Evolutionary conservation across 305 asterid genomes (phyloP), one percentile per base, ranked within the genome.

Genomic region (Fraxinus platypoda): DNA sequence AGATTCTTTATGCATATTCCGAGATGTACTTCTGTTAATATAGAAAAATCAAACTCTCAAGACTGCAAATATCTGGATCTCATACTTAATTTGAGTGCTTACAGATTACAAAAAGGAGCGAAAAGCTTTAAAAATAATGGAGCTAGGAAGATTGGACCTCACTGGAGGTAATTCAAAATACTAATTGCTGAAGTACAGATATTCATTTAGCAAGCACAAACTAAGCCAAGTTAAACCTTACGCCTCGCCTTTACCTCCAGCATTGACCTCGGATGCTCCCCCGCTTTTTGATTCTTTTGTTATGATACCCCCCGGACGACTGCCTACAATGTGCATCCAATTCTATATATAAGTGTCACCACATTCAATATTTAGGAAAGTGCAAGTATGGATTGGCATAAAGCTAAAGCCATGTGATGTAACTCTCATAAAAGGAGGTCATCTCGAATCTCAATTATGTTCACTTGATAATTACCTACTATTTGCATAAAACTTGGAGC

Each of bases 161-260:
- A 4, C 75, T 3, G 75, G 43, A 71, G 75, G 43, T 15, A 71
- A 31, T 15, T 43, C 41, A 23, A 68, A 68, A 28, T 68, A 68
- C 74, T 68, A 68, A 70, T 30, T 70, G 21, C 41, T 30, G 75
- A 70, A 70, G 23, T 70, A 70, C 75, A 70, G 37, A 70, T 23
- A 66, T 52, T 77, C 46, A 23, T 41, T 21, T 41, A 28, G 15
- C 21, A 54, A 46, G 78, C 68, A 66, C 70, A 75, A 79, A 28
- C 12, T 13, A 79, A 15, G 71, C 8, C 35, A 35, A 59, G 64
- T 68, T 73, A 79, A 77, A 73, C 46, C 77, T 81, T 85, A 82
- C 66, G 78, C 79, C 49, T 83, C 84, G 26, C 77, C 76, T 75
- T 84, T 81, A 74, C 86, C 86, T 25, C 86, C 87, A 35, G 70